These are phyloP conservation scores for Diaporthe aspalathi DNA, from an alignment of 2,329 filamentous ascomycete species.

Conservation along the genomic window DNA sequence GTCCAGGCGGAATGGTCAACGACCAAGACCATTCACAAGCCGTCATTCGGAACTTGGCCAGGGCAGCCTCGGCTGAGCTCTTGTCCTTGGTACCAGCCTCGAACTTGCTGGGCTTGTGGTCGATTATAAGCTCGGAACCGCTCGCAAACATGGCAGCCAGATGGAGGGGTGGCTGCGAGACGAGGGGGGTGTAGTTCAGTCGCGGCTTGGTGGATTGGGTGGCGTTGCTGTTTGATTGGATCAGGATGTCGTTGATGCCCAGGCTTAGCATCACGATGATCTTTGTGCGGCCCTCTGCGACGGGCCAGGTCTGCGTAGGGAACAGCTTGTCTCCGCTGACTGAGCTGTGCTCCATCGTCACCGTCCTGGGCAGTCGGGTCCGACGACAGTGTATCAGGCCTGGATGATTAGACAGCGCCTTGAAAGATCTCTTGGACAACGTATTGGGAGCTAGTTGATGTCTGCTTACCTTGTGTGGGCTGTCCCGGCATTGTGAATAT, in stretches of 20 bases:
- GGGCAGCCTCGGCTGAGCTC: neutral
- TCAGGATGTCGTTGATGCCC: neutral
- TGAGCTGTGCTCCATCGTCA: neutral
- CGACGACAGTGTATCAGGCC: neutral
- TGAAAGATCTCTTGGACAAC: rapidly evolving
- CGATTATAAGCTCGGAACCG: neutral
- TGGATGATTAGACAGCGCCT: neutral
- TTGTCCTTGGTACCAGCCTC: neutral
- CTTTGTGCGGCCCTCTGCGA: neutral
- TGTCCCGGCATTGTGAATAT: neutral
- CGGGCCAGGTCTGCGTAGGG: neutral
- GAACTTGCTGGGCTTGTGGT: neutral
- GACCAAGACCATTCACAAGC: neutral
- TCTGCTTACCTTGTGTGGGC: neutral
- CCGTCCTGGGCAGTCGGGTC: neutral
- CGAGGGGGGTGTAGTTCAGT: neutral
- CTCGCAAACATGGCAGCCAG: neutral
- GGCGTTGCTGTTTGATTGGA: neutral
- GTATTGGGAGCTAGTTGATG: too few relatives aligned
- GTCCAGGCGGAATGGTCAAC: neutral
- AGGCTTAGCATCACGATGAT: neutral
- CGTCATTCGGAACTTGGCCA: neutral
- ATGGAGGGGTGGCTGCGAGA: neutral
- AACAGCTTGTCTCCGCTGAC: neutral
- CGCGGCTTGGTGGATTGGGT: neutral